phyloP scores from a whole-genome alignment of 257 asterid genomes.

The Solanum neorickii region DNA sequence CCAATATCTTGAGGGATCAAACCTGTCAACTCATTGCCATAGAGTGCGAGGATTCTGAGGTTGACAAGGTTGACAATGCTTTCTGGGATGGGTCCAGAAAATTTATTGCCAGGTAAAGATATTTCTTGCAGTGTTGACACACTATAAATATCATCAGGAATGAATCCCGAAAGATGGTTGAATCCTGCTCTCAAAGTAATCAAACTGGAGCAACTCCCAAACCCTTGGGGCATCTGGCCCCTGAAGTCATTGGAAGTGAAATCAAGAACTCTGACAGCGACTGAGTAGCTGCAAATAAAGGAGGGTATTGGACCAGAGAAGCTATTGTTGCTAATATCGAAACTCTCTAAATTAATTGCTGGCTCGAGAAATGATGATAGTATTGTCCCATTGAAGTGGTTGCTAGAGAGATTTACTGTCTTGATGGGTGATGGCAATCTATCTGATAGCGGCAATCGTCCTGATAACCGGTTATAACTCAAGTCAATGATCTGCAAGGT shows the following conservation, averaged over 20 bases:
- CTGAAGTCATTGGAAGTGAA: slow-evolving; percentile 61
- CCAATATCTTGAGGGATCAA: slow-evolving; percentile 61
- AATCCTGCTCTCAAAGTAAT: slow-evolving; percentile 59
- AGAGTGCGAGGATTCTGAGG: slow-evolving; percentile 50
- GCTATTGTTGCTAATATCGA: slow-evolving; percentile 74
- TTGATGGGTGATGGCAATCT: slow-evolving; percentile 26
- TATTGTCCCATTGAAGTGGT: slow-evolving; percentile 49
- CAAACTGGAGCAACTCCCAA: slow-evolving; percentile 41
- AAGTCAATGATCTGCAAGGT: slow-evolving; percentile 38
- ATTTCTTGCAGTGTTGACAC: slow-evolving; percentile 43
- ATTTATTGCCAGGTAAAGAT: slow-evolving; percentile 55
- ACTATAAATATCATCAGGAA: slow-evolving; percentile 53
- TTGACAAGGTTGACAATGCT: slow-evolving; percentile 37
- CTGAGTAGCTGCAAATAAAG: slow-evolving; percentile 32
- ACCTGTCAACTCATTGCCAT: slow-evolving; percentile 53
- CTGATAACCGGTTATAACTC: slow-evolving; percentile 61
- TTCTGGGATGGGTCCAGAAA: slow-evolving; percentile 42
- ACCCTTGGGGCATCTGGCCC: slow-evolving; percentile 44
- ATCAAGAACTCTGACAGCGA: slow-evolving; percentile 38
- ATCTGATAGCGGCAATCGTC: slow-evolving; percentile 22
- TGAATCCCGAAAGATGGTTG: slow-evolving; percentile 40
- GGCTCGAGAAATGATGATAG: slow-evolving; percentile 30
- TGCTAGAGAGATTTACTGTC: slow-evolving; percentile 55
- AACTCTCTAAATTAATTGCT: slow-evolving; percentile 31
- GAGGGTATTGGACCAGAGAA: slow-evolving; percentile 58